These are phyloP conservation scores for Exserohilum rostratum DNA, from an alignment of 2,329 filamentous ascomycete species.

Conservation along the genomic window DNA sequence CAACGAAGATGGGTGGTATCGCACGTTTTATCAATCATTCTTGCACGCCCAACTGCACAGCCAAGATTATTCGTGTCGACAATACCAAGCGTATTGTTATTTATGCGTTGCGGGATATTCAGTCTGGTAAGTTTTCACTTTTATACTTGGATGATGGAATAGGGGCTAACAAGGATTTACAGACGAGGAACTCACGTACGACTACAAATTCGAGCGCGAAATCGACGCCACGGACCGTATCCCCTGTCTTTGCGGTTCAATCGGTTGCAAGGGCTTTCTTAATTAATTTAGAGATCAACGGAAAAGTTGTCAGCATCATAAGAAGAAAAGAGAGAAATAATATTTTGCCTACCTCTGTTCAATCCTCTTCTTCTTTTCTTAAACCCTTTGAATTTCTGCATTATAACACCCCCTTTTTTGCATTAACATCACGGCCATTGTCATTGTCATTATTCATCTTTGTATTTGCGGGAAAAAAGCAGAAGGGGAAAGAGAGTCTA, in stretches of 20 bases:
- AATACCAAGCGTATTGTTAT: conserved; percentile 98
- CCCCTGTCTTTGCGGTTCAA: conserved; percentile 93
- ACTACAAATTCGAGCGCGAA: conserved; percentile 99
- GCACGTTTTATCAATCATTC: conserved; percentile 98
- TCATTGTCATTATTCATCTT: too few species aligned
- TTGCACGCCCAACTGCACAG: conserved; percentile 97
- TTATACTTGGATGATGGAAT: too few species aligned
- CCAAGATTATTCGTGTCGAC: conserved; percentile 99
- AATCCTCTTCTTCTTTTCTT: too few species aligned
- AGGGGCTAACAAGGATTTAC: conserved; percentile 30
- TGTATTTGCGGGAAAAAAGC: too few species aligned
- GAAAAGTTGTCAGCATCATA: too few species aligned
- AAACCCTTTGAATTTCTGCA: too few species aligned
- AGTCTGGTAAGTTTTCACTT: conserved; percentile 74
- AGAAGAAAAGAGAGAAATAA: too few species aligned
- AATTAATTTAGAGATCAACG: conserved; percentile 69
- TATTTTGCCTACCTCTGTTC: too few species aligned
- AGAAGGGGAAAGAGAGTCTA: too few species aligned
- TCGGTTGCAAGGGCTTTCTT: conserved; percentile 97
- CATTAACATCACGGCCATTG: too few species aligned
- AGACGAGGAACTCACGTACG: conserved; percentile 99
- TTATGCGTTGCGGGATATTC: conserved; percentile 94
- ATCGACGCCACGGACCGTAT: conserved; percentile 94
- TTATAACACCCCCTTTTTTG: too few species aligned
- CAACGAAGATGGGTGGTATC: conserved; percentile 97